Evolutionary conservation across 441 rosid species (phyloP).

Genomic region (Omphalea diandra): DNA sequence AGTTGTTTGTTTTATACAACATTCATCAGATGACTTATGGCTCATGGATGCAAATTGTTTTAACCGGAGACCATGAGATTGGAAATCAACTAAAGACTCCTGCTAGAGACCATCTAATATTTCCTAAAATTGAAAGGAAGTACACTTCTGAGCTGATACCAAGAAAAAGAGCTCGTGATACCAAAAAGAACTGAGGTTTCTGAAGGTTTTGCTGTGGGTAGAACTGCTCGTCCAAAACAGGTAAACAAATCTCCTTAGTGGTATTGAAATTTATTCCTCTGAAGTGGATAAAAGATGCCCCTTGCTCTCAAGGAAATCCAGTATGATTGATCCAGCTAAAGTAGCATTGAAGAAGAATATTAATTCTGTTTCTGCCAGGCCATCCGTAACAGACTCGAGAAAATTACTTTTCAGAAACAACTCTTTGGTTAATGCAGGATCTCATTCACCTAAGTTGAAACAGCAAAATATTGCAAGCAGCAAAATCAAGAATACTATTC

Average conservation of each 20-base stretch:
- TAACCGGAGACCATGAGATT: constrained; percentile 55
- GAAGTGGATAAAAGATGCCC: constrained; percentile 6
- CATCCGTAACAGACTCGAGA: constrained; percentile 10
- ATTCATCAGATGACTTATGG: constrained; percentile 9
- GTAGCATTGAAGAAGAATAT: constrained; percentile 21
- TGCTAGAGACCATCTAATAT: constrained; percentile 55
- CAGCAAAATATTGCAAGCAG: constrained; percentile 19
- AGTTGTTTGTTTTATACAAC: not conserved
- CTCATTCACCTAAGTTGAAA: constrained; percentile 9
- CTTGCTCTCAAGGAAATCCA: constrained; percentile 22
- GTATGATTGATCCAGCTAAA: constrained; percentile 16
- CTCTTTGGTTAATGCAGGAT: constrained; percentile 17
- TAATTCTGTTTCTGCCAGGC: constrained; percentile 8
- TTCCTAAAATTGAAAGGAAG: constrained; percentile 43
- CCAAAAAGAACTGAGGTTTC: constrained; percentile 20
- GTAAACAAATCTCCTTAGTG: not conserved
- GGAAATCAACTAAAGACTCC: constrained; percentile 40
- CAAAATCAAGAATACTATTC: constrained; percentile 26
- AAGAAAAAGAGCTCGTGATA: not conserved
- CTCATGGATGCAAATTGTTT: constrained; percentile 13
- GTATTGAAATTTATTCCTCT: constrained; percentile 17
- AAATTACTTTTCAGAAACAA: constrained; percentile 13
- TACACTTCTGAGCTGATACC: constrained; percentile 14
- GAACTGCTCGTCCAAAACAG: constrained; percentile 22
- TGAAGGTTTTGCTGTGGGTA: constrained; percentile 15